Percentiles rank a stretch among this genome's conserved stretches.
Evolutionary conservation across 805 yeast genomes (phyloP).

Genomic region (Clavispora asparagi): DNA sequence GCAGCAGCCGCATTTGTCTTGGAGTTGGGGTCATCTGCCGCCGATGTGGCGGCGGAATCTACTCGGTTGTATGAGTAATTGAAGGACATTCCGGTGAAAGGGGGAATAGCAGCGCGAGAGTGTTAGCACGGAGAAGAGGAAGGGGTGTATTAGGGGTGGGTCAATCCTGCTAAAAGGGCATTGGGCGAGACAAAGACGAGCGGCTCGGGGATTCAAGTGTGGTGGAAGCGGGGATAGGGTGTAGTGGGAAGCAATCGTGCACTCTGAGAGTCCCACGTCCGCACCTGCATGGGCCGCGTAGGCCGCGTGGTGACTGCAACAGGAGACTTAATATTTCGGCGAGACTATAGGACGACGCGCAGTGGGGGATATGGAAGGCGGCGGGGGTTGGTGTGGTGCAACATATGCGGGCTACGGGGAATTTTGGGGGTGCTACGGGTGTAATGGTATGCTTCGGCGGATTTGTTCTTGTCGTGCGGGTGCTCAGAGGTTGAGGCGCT

Average conservation of each 20-base stretch:
- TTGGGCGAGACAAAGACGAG: background rate
- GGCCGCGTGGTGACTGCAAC: background rate
- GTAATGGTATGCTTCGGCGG: no score
- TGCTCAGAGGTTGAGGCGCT: background rate
- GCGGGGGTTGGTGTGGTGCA: background rate
- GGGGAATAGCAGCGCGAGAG: background rate
- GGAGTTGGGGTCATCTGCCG: slow-evolving; percentile 4
- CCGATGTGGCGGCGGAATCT: slow-evolving; percentile 19
- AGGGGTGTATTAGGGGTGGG: background rate
- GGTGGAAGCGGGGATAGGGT: background rate
- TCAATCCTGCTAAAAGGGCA: background rate
- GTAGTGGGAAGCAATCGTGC: background rate
- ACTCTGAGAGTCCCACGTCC: background rate
- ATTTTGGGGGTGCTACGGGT: no score
- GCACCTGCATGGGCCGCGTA: background rate
- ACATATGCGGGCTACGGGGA: no score
- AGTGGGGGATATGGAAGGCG: background rate
- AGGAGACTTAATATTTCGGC: background rate
- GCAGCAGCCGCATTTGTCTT: slow-evolving; percentile 3
- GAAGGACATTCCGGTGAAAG: slow-evolving; percentile 21
- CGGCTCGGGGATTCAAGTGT: background rate
- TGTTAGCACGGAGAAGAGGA: background rate
- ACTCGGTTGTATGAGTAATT: slow-evolving; percentile 30
- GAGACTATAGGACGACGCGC: background rate
- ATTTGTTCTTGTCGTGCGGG: background rate